These are phyloP conservation scores for Aureobasidium uvarum DNA, from an alignment of 2,329 filamentous ascomycete genomes.

Conservation along the genomic window DNA sequence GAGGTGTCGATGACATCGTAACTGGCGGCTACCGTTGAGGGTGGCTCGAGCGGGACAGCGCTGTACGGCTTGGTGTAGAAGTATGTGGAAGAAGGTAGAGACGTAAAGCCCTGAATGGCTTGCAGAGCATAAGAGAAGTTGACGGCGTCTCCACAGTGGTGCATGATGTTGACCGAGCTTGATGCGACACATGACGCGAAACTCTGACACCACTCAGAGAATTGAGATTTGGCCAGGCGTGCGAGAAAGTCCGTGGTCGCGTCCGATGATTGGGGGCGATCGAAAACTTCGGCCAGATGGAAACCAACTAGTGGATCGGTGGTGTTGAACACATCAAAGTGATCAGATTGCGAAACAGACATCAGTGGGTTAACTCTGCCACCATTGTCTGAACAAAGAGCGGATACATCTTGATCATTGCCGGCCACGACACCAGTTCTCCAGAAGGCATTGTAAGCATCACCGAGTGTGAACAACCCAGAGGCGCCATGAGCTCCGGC, in stretches of 20 bases:
- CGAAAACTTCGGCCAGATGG: constrained; percentile 49
- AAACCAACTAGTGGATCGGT: constrained; percentile 57
- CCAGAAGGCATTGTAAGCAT: constrained; percentile 35
- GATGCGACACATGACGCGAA: background rate
- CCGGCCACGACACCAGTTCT: constrained; percentile 33
- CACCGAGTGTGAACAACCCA: constrained; percentile 26
- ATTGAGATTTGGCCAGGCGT: constrained; percentile 18
- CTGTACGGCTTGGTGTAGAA: constrained; percentile 21
- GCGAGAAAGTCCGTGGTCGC: background rate
- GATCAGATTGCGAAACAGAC: constrained; percentile 43
- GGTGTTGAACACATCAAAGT: constrained; percentile 48
- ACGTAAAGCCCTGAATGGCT: background rate
- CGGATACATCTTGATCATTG: constrained; percentile 20
- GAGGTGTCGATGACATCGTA: constrained; percentile 60
- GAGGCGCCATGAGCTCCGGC: constrained; percentile 34
- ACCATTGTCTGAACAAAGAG: constrained; percentile 27
- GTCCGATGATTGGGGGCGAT: background rate
- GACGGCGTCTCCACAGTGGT: constrained; percentile 26
- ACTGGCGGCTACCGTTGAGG: background rate
- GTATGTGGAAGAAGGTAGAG: constrained; percentile 4
- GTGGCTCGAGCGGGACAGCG: background rate
- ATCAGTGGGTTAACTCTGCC: constrained; percentile 34
- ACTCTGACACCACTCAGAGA: constrained; percentile 8
- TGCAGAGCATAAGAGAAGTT: constrained; percentile 26
- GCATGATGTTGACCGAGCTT: constrained; percentile 7